Base-by-base conservation (phyloP, 73 alveolate genomes). In the Loxodes magnus region DNA sequence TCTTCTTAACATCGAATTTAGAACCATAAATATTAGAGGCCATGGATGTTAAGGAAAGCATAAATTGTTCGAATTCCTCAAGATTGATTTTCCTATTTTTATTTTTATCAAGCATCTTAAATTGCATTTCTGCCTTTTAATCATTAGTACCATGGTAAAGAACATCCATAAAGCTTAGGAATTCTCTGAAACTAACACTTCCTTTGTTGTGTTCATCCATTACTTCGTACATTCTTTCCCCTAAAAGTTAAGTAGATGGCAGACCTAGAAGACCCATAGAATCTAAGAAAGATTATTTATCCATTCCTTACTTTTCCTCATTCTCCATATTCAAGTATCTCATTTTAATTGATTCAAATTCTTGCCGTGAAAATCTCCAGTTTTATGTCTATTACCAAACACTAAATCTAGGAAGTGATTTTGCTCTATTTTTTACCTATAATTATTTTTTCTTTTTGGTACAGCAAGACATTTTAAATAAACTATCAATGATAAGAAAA, bases 261-360 rank as follows among this genome's bases (percentile, higher is more conserved):
- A 46, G 5, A 1, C 59, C 59, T 10, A 46, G 17, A 10, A 46
- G 7, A 12, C 59, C 59, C 39, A 46, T 21, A 29, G 74, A 48
- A 20, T 70, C 80, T 31, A 68, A 0, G 2, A 46, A 46, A 12
- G 46, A 12, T 21, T 46, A n/a, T n/a, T n/a, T n/a, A n/a, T n/a
- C 36, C 10, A 22, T 46, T 17, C 43, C 7, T 10, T 25, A 16
- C 10, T 21, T 0, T 7, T 24, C 39, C 20, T 23, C 39, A 25
- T 17, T 10, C 14, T 20, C 39, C 59, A 46, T 46, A 25, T 41
- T 46, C 1, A 25, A 14, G 2, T 25, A 46, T 9, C 39, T 16
- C 10, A 25, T 37, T 41, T 46, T n/a, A n/a, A 25, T 7, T 16
- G n/a, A 12, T 2, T 21, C 14, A 2, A 46, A 22, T 24, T 46